Percentiles rank a stretch among this genome's conserved stretches.
Conservation (phyloP, 768 basidiomycete genomes). For the Polyporus arcularius region DNA sequence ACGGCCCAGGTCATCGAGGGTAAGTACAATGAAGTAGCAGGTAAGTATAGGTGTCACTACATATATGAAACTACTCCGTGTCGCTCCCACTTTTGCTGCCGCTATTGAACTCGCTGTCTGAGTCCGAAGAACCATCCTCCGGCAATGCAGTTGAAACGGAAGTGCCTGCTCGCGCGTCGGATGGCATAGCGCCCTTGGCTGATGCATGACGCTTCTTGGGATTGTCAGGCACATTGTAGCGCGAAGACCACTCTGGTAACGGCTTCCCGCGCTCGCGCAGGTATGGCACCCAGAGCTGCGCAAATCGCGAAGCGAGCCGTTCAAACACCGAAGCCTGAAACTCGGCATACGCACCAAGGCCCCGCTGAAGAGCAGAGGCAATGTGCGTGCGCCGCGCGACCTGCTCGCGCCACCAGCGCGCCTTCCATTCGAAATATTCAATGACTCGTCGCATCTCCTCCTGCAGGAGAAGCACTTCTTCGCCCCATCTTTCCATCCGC, state of each 20-base stretch:
- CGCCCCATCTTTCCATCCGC: slow-evolving; percentile 33
- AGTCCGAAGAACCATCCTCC: no score
- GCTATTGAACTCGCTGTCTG: no score
- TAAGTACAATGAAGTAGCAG: no score
- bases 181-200: no score
- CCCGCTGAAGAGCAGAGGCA: neutral
- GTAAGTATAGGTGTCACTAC: no score
- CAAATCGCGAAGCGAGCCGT: neutral
- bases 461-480: slow-evolving; percentile 35
- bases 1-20: no score
- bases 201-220: no score
- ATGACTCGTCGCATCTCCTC: slow-evolving; percentile 38
- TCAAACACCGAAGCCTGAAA: neutral
- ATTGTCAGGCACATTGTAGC: no score
- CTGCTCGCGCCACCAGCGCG: slow-evolving; percentile 18
- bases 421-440: slow-evolving; percentile 23
- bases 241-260: no score
- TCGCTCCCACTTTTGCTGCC: no score
- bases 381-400: neutral
- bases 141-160: neutral
- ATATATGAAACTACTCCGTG: no score
- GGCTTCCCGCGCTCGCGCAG: neutral
- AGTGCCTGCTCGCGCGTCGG: neutral
- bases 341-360: neutral
- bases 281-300: neutral